phyloP scores from a whole-genome alignment of 345 rosid genomes.

The Lepidium sativum region DNA sequence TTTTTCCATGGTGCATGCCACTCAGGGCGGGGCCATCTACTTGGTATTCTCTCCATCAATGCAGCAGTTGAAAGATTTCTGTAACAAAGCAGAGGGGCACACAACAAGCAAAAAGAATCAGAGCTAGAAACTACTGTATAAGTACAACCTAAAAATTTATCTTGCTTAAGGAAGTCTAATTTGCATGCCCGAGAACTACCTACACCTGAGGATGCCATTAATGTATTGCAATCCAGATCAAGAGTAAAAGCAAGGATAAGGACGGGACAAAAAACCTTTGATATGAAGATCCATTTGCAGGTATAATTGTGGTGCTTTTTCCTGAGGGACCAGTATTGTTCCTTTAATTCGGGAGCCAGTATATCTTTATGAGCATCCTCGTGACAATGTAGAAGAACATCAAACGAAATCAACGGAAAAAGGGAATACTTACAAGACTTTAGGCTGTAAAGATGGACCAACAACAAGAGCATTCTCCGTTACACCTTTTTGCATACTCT shows the following conservation, averaged over 20 bases:
- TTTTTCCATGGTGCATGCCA: conserved; percentile 99
- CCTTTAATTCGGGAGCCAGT: conserved; percentile 28
- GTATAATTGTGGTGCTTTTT: conserved; percentile 53
- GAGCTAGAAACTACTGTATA: neutral
- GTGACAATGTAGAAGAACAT: neutral
- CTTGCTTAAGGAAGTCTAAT: neutral
- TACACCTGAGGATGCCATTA: neutral
- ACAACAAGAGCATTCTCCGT: conserved; percentile 59
- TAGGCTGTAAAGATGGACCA: conserved; percentile 76
- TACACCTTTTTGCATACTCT: conserved; percentile 40
- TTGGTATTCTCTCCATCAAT: conserved; percentile 89
- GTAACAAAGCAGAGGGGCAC: neutral
- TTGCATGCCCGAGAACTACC: neutral
- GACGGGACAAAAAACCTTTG: conserved; percentile 45
- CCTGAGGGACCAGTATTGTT: conserved; percentile 46
- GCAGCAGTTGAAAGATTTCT: conserved; percentile 83
- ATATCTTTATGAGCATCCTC: neutral
- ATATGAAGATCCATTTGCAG: conserved; percentile 53
- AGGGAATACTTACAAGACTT: conserved; percentile 40
- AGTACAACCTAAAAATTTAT: neutral
- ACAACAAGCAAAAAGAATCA: neutral
- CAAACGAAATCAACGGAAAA: neutral
- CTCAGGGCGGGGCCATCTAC: conserved; percentile 95
- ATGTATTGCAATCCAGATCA: neutral
- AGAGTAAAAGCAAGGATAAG: neutral